phyloP scores from a whole-genome alignment of 2,329 filamentous ascomycete genomes.

The Monosporascus sp. region DNA sequence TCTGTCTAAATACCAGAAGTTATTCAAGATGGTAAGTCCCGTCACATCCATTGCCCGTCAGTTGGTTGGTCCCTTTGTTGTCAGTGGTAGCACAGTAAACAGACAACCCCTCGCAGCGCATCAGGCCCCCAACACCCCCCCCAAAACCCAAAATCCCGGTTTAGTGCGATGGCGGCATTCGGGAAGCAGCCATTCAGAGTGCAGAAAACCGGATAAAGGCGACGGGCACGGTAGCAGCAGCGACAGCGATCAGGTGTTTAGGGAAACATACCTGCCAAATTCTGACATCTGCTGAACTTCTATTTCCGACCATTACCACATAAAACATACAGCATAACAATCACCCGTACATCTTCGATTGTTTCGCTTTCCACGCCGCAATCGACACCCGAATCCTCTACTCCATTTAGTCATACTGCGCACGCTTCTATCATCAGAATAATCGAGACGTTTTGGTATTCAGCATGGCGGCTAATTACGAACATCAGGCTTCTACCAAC shows the following conservation, averaged over 20 bases:
- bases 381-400: neutral
- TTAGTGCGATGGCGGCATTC: constrained; percentile 20
- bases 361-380: neutral
- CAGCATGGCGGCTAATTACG: constrained; percentile 28
- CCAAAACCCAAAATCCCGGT: constrained; percentile 13
- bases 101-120: neutral
- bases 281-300: neutral
- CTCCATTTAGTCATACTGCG: neutral
- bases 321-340: neutral
- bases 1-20: neutral
- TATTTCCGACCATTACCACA: neutral
- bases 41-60: neutral
- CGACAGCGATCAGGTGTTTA: neutral
- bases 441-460: neutral
- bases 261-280: neutral
- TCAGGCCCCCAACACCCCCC: neutral
- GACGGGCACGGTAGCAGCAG: neutral
- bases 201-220: neutral
- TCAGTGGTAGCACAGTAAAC: neutral
- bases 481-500: constrained; percentile 74
- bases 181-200: constrained; percentile 16
- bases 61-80: neutral
- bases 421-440: neutral
- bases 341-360: neutral
- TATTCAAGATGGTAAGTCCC: neutral